A percentile compares a stretch with the other conserved stretches of the same genome.
These are phyloP conservation scores for Rhizophora apiculata DNA, from an alignment of 345 rosid genomes.

Conservation along the genomic window DNA sequence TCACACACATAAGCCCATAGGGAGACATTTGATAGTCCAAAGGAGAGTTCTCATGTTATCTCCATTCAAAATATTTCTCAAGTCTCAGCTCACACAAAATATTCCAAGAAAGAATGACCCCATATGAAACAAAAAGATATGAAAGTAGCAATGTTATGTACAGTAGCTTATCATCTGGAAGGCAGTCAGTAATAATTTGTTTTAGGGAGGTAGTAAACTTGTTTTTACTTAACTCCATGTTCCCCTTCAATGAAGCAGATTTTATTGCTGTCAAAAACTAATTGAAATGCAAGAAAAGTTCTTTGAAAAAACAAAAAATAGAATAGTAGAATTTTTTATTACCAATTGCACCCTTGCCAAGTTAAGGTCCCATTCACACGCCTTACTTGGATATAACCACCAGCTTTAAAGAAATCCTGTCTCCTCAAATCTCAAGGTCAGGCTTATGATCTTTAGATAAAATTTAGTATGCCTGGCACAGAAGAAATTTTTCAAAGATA, in stretches of 20 bases:
- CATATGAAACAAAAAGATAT: neutral
- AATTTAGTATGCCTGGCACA: constrained; percentile 73
- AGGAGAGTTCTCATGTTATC: too few species aligned
- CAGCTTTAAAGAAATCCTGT: constrained; percentile 89
- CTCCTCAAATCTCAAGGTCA: constrained; percentile 83
- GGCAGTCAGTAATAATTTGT: constrained; percentile 81
- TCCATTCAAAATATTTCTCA: too few species aligned
- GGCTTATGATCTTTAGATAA: constrained; percentile 98
- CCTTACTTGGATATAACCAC: constrained; percentile 91
- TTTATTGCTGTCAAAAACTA: neutral
- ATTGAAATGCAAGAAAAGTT: neutral
- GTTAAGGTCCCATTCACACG: constrained; percentile 90
- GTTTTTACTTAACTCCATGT: constrained; percentile 86
- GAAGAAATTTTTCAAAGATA: constrained; percentile 12
- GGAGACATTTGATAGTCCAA: neutral
- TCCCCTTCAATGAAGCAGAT: constrained; percentile 53
- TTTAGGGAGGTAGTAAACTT: constrained; percentile 64
- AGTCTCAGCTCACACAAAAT: too few species aligned
- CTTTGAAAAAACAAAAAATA: neutral
- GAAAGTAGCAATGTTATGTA: constrained; percentile 22
- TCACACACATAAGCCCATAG: neutral
- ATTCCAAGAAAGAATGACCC: neutral
- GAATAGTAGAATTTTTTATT: constrained; percentile 5
- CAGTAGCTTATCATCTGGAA: constrained; percentile 81
- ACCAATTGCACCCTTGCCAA: constrained; percentile 99